Conservation (phyloP, 1,139 yeast genomes). For the Williopsis jadinii region DNA sequence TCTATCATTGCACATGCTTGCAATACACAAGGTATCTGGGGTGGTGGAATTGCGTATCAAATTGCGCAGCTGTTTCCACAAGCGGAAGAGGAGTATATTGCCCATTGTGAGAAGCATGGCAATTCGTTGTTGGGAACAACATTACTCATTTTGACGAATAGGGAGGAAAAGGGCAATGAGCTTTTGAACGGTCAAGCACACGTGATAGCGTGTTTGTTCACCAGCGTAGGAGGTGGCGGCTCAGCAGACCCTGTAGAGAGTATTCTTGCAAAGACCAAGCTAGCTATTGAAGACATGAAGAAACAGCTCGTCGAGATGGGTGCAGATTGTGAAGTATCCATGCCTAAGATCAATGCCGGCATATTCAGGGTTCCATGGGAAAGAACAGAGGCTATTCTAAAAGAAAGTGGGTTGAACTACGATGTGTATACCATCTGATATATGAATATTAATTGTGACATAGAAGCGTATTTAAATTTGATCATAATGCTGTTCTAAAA, state of each 20-base stretch:
- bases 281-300: slow-evolving; percentile 40
- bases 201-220: slow-evolving; percentile 57
- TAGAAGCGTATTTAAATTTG: too few species aligned
- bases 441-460: neutral
- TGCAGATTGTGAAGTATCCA: slow-evolving; percentile 18
- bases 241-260: slow-evolving; percentile 34
- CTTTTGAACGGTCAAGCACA: slow-evolving; percentile 14
- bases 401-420: slow-evolving; percentile 25
- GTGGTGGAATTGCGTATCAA: slow-evolving; percentile 68
- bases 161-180: slow-evolving; percentile 28
- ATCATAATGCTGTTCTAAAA: slow-evolving; percentile 10
- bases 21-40: slow-evolving; percentile 77
- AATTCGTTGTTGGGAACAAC: slow-evolving; percentile 46
- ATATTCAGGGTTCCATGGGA: slow-evolving; percentile 78
- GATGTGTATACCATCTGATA: slow-evolving; percentile 35
- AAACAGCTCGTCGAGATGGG: slow-evolving; percentile 27
- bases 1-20: slow-evolving; percentile 66
- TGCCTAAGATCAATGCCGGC: slow-evolving; percentile 81
- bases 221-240: slow-evolving; percentile 37
- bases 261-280: slow-evolving; percentile 42
- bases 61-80: slow-evolving; percentile 45
- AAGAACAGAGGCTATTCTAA: slow-evolving; percentile 47
- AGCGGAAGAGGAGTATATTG: slow-evolving; percentile 40
- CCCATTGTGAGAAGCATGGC: slow-evolving; percentile 35
- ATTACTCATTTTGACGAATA: slow-evolving; percentile 35